Evolutionary conservation across 805 yeast genomes (phyloP).

Genomic region (Saccharomycopsis fibuligera): DNA sequence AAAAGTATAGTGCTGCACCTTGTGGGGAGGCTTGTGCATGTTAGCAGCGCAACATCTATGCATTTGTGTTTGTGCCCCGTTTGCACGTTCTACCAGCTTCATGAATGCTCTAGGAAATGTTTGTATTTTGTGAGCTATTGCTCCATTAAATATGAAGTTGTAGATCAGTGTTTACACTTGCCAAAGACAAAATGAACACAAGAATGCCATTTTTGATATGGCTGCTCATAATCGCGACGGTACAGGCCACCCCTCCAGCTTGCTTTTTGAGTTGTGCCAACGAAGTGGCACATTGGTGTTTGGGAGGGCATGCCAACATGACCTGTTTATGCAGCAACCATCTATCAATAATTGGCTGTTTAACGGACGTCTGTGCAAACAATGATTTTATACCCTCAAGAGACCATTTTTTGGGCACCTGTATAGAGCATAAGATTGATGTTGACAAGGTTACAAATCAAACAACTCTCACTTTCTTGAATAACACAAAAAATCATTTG

Average conservation of each 20-base stretch:
- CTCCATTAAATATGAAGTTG: no score
- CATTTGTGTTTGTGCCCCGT: no score
- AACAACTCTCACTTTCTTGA: slow-evolving; percentile 7
- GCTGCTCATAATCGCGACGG: not conserved
- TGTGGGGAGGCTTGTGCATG: no score
- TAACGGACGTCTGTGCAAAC: slow-evolving; percentile 38
- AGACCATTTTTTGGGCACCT: slow-evolving; percentile 45
- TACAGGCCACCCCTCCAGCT: slow-evolving; percentile 42
- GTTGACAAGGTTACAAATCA: slow-evolving; percentile 7
- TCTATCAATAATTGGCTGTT: slow-evolving; percentile 37
- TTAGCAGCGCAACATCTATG: no score
- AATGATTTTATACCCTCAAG: slow-evolving; percentile 23
- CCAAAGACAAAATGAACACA: no score
- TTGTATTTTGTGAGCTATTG: no score
- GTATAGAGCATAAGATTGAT: slow-evolving; percentile 26
- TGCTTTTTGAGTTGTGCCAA: slow-evolving; percentile 41
- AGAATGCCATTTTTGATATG: no score
- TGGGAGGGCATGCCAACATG: slow-evolving; percentile 30
- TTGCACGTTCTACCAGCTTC: no score
- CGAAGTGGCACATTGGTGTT: slow-evolving; percentile 33
- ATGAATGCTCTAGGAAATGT: no score
- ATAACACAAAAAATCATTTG: not conserved
- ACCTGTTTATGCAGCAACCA: slow-evolving; percentile 35
- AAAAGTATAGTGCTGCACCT: no score
- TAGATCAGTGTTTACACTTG: no score